phyloP scores from a whole-genome alignment of 2,329 filamentous ascomycete species.

The Grosmannia serpens region DNA sequence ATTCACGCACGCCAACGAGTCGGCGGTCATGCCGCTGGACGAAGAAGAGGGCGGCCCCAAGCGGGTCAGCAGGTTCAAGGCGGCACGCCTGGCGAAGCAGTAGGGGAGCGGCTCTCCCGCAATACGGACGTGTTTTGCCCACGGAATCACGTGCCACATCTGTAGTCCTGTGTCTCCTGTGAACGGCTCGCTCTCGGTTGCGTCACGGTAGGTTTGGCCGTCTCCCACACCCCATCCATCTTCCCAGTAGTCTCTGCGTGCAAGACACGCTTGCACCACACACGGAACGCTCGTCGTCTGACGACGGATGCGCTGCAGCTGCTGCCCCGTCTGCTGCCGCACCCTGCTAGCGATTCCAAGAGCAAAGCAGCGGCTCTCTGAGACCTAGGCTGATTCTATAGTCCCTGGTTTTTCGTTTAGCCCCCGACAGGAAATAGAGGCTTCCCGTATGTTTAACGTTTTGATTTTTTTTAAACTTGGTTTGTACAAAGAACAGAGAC shows the following conservation, averaged over 20 bases:
- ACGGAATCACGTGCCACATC: not conserved
- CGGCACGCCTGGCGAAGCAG: conserved; percentile 33
- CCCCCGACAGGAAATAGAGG: conserved; percentile 36
- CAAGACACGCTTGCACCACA: not conserved
- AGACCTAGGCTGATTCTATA: conserved; percentile 30
- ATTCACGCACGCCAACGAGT: conserved; percentile 62
- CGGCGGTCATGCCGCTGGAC: conserved; percentile 54
- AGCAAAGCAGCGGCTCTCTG: conserved; percentile 48
- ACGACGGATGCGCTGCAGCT: conserved; percentile 43
- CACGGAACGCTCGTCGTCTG: conserved; percentile 4
- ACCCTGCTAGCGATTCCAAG: conserved; percentile 46
- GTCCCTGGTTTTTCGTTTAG: conserved; percentile 49
- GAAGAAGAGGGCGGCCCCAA: conserved; percentile 52
- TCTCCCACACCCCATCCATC: no score
- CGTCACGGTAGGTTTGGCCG: not conserved
- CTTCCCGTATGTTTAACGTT: no score
- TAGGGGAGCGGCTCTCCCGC: not conserved
- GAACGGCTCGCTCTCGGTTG: not conserved
- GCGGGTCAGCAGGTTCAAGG: conserved; percentile 63
- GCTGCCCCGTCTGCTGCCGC: conserved; percentile 38
- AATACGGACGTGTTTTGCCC: not conserved
- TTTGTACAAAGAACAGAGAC: no score
- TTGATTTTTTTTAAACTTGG: no score
- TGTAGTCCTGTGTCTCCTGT: no score
- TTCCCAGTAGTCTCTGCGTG: not conserved